Base-by-base conservation (phyloP, 441 rosid genomes). In the Erodium trifolium region DNA sequence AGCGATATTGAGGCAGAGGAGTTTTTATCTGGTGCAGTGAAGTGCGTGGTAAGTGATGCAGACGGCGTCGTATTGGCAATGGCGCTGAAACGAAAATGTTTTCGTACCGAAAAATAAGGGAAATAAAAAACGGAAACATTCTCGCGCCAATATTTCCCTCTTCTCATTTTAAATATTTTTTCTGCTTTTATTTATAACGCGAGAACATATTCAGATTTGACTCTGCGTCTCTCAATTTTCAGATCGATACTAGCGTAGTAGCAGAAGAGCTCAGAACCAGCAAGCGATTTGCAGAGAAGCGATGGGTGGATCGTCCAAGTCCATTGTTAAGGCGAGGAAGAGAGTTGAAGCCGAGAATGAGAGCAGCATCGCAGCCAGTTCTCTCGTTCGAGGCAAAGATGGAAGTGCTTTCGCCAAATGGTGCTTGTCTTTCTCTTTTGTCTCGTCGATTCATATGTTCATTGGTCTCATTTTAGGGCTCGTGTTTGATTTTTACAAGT, bases 371-470 rank as follows among this genome's bases (percentile, higher is more conserved):
- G 5, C 11, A 76, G 4, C 78, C 53, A 62, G 77, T 17, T 78
- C 88, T 49, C 77, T 93, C 70, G 72, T 87, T 41, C 93, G 92
- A 10, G 91, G 84, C 68, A 89, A 69, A 77, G 87, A 83, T 68
- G 96, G 96, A 73, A 91, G 97, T 14, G 96, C 96, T 70, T 94
- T 94, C 49, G 77, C 90, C 68, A 73, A 77, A 70, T 93, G 97
- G 99, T 93, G 70, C 1, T 5, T 19, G 2, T 63, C 17, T 73
- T 9, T 37, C 41, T 37, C 3, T 37, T 37, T 37, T 37, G 1
- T 37, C 41, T 37, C 34, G 9, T 37, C 16, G 23, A 34, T 19
- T 17, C 10, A 17, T 57, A 1, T 57, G 63, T 16, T 57, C 5
- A 9, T 18, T 57, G 27, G 27, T 17, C 29, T 17, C 63, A 6